Conservation (phyloP, 345 rosid species). For the Ceriops decandra region DNA sequence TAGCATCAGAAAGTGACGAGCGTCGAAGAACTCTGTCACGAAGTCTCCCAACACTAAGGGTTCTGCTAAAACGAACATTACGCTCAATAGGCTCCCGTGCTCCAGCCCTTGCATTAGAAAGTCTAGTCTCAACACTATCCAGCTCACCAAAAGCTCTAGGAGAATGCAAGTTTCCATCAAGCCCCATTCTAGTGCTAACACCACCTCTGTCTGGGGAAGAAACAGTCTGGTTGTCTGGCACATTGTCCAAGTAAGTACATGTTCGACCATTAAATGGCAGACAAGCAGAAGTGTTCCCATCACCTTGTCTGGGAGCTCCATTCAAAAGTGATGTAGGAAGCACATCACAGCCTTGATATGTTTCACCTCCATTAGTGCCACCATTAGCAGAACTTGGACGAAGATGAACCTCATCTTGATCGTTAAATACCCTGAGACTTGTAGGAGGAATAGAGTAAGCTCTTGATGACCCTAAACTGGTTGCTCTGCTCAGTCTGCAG, state of each 20-base stretch:
- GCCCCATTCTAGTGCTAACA: slow-evolving; percentile 28
- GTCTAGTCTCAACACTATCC: slow-evolving; percentile 41
- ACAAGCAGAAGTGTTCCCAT: slow-evolving; percentile 18
- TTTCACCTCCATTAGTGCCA: slow-evolving; percentile 30
- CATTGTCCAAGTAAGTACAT: slow-evolving; percentile 20
- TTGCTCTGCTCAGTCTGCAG: slow-evolving; percentile 70
- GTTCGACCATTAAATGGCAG: slow-evolving; percentile 7
- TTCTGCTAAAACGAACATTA: slow-evolving; percentile 84
- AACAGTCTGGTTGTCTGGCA: slow-evolving; percentile 14
- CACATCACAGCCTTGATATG: slow-evolving; percentile 26
- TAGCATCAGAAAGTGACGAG: slow-evolving; percentile 56
- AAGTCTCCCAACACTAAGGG: slow-evolving; percentile 95
- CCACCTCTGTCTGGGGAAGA: slow-evolving; percentile 35
- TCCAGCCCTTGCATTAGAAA: slow-evolving; percentile 52
- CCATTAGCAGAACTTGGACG: slow-evolving; percentile 33
- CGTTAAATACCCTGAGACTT: slow-evolving; percentile 29
- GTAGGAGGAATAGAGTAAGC: slow-evolving; percentile 46
- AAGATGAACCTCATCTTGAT: slow-evolving; percentile 33
- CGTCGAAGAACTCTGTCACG: slow-evolving; percentile 93
- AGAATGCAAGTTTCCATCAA: slow-evolving; percentile 33
- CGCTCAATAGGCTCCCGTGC: slow-evolving; percentile 65
- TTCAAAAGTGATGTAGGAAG: slow-evolving; percentile 16
- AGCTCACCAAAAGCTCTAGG: slow-evolving; percentile 34
- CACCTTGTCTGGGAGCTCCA: slow-evolving; percentile 14
- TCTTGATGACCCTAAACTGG: slow-evolving; percentile 72